Conservation (phyloP, 2,329 filamentous ascomycete species). For the Verticillium klebahnii region DNA sequence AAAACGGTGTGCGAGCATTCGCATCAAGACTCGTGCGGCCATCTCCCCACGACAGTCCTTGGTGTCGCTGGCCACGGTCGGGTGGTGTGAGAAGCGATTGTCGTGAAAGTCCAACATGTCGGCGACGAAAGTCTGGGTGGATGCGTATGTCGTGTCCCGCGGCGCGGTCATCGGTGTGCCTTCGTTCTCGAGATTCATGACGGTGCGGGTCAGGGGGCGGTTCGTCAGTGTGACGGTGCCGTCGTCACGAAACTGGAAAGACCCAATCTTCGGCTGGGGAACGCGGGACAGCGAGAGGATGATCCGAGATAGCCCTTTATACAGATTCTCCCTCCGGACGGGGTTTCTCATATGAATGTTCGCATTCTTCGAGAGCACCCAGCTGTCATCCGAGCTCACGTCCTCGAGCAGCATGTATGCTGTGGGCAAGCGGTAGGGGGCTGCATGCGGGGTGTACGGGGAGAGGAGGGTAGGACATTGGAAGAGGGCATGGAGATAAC, state of each 20-base stretch:
- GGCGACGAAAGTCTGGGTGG: neutral
- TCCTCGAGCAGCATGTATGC: neutral
- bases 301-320: no score
- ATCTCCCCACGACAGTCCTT: constrained; percentile 24
- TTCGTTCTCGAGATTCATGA: neutral
- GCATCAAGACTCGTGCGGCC: constrained; percentile 21
- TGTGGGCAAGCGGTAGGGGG: neutral
- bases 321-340: no score
- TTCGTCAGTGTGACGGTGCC: no score
- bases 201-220: no score
- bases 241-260: no score
- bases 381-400: neutral
- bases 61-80: constrained; percentile 22
- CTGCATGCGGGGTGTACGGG: neutral
- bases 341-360: no score
- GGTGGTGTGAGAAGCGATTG: constrained; percentile 16
- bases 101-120: neutral
- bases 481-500: neutral
- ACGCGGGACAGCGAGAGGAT: no score
- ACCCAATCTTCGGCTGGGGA: no score
- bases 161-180: neutral
- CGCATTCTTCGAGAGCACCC: neutral
- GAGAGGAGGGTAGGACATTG: neutral
- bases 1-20: constrained; percentile 17
- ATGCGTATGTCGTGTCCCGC: neutral